These are phyloP conservation scores for Vitis rupestris DNA, from an alignment of 164 flowering plant genomes.

Conservation along the genomic window DNA sequence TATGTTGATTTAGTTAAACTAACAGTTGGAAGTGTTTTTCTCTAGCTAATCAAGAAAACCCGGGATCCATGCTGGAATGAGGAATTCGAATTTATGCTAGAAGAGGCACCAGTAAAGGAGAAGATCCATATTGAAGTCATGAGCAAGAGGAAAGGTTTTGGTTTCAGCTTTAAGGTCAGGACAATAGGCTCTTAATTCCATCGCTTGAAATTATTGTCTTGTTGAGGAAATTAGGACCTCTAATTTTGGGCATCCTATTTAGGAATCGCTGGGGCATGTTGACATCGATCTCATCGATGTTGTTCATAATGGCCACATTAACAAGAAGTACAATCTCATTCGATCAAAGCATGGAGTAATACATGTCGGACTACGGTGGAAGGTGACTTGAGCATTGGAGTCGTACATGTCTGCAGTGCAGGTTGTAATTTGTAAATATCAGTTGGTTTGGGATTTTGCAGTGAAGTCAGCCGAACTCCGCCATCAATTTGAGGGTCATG, in stretches of 20 bases:
- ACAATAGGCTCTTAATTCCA: background rate
- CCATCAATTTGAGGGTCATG: too few species aligned
- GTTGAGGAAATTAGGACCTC: too few species aligned
- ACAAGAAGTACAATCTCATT: constrained; percentile 44
- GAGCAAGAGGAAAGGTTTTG: constrained; percentile 37
- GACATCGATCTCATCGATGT: constrained; percentile 40
- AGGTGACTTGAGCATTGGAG: constrained; percentile 11
- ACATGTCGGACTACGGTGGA: constrained; percentile 41
- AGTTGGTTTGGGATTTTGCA: too few species aligned
- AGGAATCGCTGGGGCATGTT: constrained; percentile 47
- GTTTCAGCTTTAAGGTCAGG: constrained; percentile 36
- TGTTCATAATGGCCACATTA: constrained; percentile 36
- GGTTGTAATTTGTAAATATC: too few species aligned
- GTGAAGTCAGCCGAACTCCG: too few species aligned
- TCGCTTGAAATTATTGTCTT: background rate
- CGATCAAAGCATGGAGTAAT: constrained; percentile 40
- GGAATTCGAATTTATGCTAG: constrained; percentile 71
- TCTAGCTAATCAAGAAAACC: constrained; percentile 47
- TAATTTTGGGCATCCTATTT: too few species aligned
- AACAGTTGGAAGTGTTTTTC: background rate
- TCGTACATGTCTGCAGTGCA: too few species aligned
- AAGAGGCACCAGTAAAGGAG: constrained; percentile 60
- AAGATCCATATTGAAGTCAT: constrained; percentile 57
- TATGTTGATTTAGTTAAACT: background rate
- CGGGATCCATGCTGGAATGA: constrained; percentile 75